Percentiles rank a stretch among this genome's conserved stretches.
Conservation (phyloP, 78 protist genomes). For the Dictyostelium brefeldianum region DNA sequence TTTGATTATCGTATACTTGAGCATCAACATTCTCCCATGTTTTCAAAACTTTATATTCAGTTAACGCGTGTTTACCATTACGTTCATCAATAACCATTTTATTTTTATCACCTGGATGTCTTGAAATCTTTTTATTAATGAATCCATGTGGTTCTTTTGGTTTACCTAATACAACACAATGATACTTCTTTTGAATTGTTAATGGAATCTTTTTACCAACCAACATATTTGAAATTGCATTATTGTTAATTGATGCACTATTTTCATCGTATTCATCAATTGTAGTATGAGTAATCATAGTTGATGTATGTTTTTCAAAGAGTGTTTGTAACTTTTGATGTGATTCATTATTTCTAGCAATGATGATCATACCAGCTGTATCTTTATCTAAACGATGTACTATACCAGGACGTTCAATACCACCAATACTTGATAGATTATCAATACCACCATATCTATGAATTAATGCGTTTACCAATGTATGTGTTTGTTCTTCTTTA, state of each 20-base stretch:
- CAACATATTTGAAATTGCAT: not conserved
- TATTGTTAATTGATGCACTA: not conserved
- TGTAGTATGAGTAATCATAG: not conserved
- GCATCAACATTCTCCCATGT: conserved; percentile 29
- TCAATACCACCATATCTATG: conserved; percentile 32
- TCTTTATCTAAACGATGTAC: conserved; percentile 62
- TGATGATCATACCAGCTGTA: conserved; percentile 75
- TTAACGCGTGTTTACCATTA: conserved; percentile 65
- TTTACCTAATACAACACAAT: conserved; percentile 63
- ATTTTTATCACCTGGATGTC: conserved; percentile 80
- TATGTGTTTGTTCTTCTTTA: conserved; percentile 36
- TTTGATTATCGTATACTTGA: conserved; percentile 16
- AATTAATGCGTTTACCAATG: conserved; percentile 75
- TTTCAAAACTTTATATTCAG: conserved; percentile 68
- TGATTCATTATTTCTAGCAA: conserved; percentile 34
- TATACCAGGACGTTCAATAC: conserved; percentile 39
- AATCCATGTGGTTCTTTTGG: conserved; percentile 38
- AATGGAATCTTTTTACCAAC: conserved; percentile 22
- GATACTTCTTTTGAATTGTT: conserved; percentile 53
- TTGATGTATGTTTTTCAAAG: conserved; percentile 39
- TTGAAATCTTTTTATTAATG: conserved; percentile 29
- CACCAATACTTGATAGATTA: conserved; percentile 54
- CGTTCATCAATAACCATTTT: conserved; percentile 74
- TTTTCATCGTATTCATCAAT: not conserved
- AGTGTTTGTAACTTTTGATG: conserved; percentile 29